Base-by-base conservation (phyloP, 495 filamentous ascomycete genomes). In the Staphylotrichum tortipilum region DNA sequence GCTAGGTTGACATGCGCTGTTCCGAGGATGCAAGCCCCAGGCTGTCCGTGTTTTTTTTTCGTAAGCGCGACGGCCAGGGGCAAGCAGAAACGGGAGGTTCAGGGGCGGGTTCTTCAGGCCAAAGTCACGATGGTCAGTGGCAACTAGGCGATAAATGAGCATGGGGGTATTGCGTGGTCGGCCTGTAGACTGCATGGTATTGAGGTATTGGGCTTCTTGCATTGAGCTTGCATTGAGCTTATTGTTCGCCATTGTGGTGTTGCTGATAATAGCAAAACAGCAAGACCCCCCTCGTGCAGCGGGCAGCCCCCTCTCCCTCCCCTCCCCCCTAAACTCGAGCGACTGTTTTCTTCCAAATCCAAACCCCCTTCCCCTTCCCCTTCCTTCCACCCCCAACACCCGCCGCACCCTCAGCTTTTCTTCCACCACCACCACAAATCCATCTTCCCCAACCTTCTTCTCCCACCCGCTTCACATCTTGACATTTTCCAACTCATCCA, bases 221-320 rank as follows among this genome's bases (percentile, higher is more conserved):
- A n/a, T n/a, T n/a, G n/a, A 28, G 26, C 26, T 28, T 21, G 44
- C 22, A 36, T 47, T 17, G 22, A 36, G 2, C 19, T 47, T 24
- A 26, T 46, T 37, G 33, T n/a, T 37, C 15, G 44, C 22, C 19
- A 26, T 47, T 46, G 44, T 47, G 44, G 33, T 47, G 19, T 8
- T 37, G 44, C 44, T 47, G 33, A 47, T 18, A 29, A 28, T 47
- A 29, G 21, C 7, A 7, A 10, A 19, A 15, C 33, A 45, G 34
- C 33, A 18, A 33, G 30, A 37, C n/a, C 14, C 22, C 14, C 11
- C 31, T 6, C 8, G 22, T 23, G 30, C 23, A 22, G 44, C 22
- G n/a, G 19, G 5, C 33, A 7, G 10, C 2, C 22, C 29, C n/a
- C n/a, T n/a, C n/a, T n/a, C n/a, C n/a, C n/a, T n/a, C n/a, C n/a